Percentiles rank a stretch among this genome's conserved stretches.
Evolutionary conservation across 306 rosid genomes (phyloP).

Genomic region (Cucumis hystrix): DNA sequence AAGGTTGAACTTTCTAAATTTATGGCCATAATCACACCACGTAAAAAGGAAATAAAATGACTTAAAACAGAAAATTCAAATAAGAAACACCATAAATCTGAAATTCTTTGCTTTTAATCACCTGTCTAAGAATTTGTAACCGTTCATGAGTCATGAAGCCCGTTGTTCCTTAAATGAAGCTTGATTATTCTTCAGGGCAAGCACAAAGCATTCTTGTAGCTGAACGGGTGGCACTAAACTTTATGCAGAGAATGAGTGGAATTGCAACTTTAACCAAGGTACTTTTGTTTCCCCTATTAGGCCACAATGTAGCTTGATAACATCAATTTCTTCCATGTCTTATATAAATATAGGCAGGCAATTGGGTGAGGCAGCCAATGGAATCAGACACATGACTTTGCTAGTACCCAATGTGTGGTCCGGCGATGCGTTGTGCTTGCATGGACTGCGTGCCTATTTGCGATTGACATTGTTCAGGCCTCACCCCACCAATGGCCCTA

Average conservation of each 20-base stretch:
- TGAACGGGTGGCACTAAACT: constrained; percentile 79
- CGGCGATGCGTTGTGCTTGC: not conserved
- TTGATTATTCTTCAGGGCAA: constrained; percentile 28
- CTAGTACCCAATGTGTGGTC: not conserved
- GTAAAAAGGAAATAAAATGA: too few species aligned
- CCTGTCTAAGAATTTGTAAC: too few species aligned
- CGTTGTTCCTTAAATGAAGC: too few species aligned
- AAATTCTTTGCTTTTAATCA: too few species aligned
- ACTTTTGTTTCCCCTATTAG: constrained; percentile 3
- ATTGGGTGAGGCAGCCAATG: not conserved
- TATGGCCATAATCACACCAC: too few species aligned
- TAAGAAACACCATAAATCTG: too few species aligned
- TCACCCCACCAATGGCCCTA: not conserved
- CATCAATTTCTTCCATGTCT: not conserved
- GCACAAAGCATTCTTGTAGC: constrained; percentile 78
- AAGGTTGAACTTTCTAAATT: too few species aligned
- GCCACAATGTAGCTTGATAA: not conserved
- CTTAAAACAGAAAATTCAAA: too few species aligned
- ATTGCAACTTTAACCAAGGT: constrained; percentile 92
- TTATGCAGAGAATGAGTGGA: constrained; percentile 98
- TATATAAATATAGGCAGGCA: not conserved
- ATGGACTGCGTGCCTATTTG: not conserved
- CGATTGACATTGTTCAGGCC: not conserved
- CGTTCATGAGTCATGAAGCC: too few species aligned
- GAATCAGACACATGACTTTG: not conserved